Evolutionary conservation across 1,284 basidiomycete species (phyloP).

Genomic region (Omphalotus olearius): DNA sequence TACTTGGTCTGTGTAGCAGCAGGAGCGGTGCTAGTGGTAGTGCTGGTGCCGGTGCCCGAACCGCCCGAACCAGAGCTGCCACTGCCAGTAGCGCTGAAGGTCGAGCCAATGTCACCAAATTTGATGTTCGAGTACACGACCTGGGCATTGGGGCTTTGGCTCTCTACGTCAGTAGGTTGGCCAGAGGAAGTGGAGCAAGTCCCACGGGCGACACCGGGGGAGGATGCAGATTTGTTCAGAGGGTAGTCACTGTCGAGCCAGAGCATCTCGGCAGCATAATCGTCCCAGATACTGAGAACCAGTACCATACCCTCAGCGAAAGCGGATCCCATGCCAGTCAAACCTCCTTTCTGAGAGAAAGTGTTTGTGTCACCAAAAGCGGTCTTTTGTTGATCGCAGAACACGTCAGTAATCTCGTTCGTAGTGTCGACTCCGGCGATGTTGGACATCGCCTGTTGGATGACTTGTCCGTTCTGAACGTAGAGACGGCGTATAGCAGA

Average conservation of each 20-base stretch:
- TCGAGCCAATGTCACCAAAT: conserved; percentile 45
- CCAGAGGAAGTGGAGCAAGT: conserved; percentile 46
- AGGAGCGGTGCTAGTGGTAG: conserved; percentile 8
- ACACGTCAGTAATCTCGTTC: conserved; percentile 37
- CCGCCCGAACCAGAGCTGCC: neutral
- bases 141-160: conserved; percentile 29
- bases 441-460: conserved; percentile 44
- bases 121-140: conserved; percentile 56
- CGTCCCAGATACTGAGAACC: conserved; percentile 50
- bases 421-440: conserved; percentile 33
- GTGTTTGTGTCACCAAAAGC: conserved; percentile 40
- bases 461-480: conserved; percentile 46
- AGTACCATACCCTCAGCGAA: conserved; percentile 38
- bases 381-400: conserved; percentile 38
- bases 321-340: conserved; percentile 31
- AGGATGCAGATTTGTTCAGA: conserved; percentile 22
- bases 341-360: conserved; percentile 41
- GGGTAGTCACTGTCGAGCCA: conserved; percentile 43
- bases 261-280: conserved; percentile 45
- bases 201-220: conserved; percentile 42
- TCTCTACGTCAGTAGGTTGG: conserved; percentile 39
- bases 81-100: conserved; percentile 23
- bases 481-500: conserved; percentile 50
- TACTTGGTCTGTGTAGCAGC: conserved; percentile 11
- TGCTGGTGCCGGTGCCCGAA: neutral